phyloP scores from a whole-genome alignment of 2,329 filamentous ascomycete genomes.

The Elsinoe ampelina region DNA sequence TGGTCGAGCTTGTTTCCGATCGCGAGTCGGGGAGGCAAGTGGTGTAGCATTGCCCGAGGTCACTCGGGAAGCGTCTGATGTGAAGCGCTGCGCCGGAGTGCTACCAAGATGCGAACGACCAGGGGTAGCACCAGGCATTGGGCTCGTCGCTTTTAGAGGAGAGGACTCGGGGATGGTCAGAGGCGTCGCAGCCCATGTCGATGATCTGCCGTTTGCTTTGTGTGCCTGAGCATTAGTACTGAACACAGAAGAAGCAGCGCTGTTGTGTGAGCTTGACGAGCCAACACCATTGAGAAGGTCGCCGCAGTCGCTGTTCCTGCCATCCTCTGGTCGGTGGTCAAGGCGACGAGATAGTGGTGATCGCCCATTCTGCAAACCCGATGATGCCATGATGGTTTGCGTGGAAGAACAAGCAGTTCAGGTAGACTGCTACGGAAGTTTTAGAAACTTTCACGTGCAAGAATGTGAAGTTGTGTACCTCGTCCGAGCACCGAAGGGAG shows the following conservation, averaged over 20 bases:
- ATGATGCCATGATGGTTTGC: constrained; percentile 10
- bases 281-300: constrained; percentile 62
- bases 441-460: neutral
- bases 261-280: constrained; percentile 63
- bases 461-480: neutral
- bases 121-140: constrained; percentile 23
- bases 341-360: constrained; percentile 10
- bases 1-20: constrained; percentile 41
- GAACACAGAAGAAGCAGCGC: constrained; percentile 62
- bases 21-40: constrained; percentile 34
- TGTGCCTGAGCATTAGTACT: constrained; percentile 45
- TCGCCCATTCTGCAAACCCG: neutral
- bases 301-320: constrained; percentile 36
- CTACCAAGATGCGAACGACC: constrained; percentile 19
- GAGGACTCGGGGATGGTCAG: constrained; percentile 59
- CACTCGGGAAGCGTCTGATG: constrained; percentile 3
- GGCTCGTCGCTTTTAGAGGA: constrained; percentile 49
- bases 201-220: constrained; percentile 48
- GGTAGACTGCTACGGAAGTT: neutral
- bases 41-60: constrained; percentile 22
- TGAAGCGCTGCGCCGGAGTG: constrained; percentile 7
- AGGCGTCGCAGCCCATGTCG: constrained; percentile 50
- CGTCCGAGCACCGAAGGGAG: constrained; percentile 8
- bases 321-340: neutral
- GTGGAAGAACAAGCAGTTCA: neutral